A percentile compares a stretch with the other conserved stretches of the same genome.
Evolutionary conservation across 352 stramenopile species (phyloP).

Genomic region (Phytophthora lateralis): DNA sequence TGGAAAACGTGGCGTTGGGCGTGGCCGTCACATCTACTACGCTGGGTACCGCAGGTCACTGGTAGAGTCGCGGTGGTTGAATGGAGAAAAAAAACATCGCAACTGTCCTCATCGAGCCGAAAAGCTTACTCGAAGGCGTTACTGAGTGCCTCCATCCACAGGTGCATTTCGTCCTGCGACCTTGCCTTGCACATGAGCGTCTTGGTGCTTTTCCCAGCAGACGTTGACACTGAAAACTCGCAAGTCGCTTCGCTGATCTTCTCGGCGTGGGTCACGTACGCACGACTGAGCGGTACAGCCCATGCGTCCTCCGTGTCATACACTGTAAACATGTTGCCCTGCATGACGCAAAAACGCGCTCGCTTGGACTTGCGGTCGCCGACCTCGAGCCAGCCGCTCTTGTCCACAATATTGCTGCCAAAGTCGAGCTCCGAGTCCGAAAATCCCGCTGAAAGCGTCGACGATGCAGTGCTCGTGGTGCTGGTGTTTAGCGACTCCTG

Average conservation of each 20-base stretch:
- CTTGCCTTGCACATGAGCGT: slow-evolving; percentile 68
- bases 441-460: slow-evolving; percentile 63
- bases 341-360: slow-evolving; percentile 74
- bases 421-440: slow-evolving; percentile 77
- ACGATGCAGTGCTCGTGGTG: slow-evolving; percentile 75
- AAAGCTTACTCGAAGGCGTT: slow-evolving; percentile 53
- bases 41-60: slow-evolving; percentile 33
- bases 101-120: slow-evolving; percentile 22
- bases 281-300: slow-evolving; percentile 75
- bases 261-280: slow-evolving; percentile 73
- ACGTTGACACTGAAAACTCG: slow-evolving; percentile 70
- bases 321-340: slow-evolving; percentile 83
- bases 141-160: slow-evolving; percentile 73
- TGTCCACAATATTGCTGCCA: slow-evolving; percentile 77
- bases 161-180: slow-evolving; percentile 76
- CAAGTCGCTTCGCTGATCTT: slow-evolving; percentile 65
- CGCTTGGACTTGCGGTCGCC: slow-evolving; percentile 81
- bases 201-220: slow-evolving; percentile 74
- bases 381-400: slow-evolving; percentile 80
- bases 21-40: slow-evolving; percentile 47
- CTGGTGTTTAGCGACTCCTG: slow-evolving; percentile 79
- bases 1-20: slow-evolving; percentile 25
- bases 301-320: slow-evolving; percentile 85
- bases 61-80: slow-evolving; percentile 19
- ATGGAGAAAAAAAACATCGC: slow-evolving; percentile 14